Evolutionary conservation across 352 stramenopile species (phyloP).

Genomic region (Phytophthora meadii): DNA sequence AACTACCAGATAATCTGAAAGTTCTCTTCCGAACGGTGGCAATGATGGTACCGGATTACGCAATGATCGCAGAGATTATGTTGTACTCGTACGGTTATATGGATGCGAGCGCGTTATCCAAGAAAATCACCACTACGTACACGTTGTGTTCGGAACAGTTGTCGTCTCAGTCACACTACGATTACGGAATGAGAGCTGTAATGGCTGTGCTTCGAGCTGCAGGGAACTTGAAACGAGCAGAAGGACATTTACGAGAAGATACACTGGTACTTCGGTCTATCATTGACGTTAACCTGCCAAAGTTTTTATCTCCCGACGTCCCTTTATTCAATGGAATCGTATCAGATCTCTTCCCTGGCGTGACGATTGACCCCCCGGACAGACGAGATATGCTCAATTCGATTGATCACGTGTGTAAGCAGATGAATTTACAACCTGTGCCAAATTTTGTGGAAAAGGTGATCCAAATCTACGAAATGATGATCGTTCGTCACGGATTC

Average conservation of each 20-base stretch:
- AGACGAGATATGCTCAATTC: constrained; percentile 84
- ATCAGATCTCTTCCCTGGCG: constrained; percentile 93
- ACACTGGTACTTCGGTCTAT: constrained; percentile 93
- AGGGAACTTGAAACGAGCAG: constrained; percentile 90
- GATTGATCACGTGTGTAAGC: constrained; percentile 83
- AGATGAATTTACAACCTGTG: constrained; percentile 87
- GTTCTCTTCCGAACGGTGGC: constrained; percentile 92
- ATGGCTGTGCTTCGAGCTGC: constrained; percentile 94
- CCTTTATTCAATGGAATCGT: constrained; percentile 95
- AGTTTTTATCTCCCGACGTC: constrained; percentile 94
- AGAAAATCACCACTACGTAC: constrained; percentile 95
- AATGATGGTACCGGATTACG: constrained; percentile 96
- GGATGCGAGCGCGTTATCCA: constrained; percentile 87
- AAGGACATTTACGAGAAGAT: constrained; percentile 84
- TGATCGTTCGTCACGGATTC: constrained; percentile 96
- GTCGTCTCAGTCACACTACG: constrained; percentile 95
- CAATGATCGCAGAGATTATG: constrained; percentile 95
- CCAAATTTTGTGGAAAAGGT: constrained; percentile 93
- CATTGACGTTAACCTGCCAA: constrained; percentile 95
- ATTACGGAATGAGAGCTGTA: constrained; percentile 96
- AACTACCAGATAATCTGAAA: constrained; percentile 94
- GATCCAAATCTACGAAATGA: constrained; percentile 97
- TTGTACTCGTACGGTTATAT: constrained; percentile 95
- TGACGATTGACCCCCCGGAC: constrained; percentile 90
- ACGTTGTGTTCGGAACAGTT: constrained; percentile 95